Evolutionary conservation across 495 filamentous ascomycete genomes (phyloP), one percentile per base, ranked within the genome.

Genomic region (Aspergillus hancockii): DNA sequence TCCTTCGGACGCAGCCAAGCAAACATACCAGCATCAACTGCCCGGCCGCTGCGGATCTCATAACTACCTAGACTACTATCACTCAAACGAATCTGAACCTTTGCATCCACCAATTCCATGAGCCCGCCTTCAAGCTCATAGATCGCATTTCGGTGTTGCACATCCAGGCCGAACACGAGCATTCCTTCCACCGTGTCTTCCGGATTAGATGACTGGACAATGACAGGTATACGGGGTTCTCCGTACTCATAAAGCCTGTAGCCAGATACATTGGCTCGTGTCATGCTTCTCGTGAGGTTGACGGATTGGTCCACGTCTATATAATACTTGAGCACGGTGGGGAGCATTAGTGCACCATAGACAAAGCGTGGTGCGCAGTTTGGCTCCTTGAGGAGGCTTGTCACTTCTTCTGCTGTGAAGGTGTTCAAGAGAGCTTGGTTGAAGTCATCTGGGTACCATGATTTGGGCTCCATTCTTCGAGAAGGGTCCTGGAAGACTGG

Each of bases 281-380:
- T 67, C 69, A 74, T 74, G 50, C 52, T 49, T 18, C 51, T 28
- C 8, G 57, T 38, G 50, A 74, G 61, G 14, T 54, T 12, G 31
- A 21, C 25, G 22, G 31, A 7, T 52, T 68, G 67, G 16, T 57
- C 57, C 8, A 56, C 21, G 36, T 60, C 59, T 51, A 66, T 54
- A 38, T 59, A 55, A 34, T 68, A 67, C 40, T 69, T 71, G 14
- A 73, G 57, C 9, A 65, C 64, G 8, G 68, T 69, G 4, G 71
- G 71, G 16, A 73, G 65, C 68, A 69, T 71, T 7, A 69, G 46
- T 0, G 52, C 54, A 9, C 65, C 71, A 43, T 68, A 70, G 38
- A 71, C 59, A 58, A 71, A 71, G 18, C 64, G 57, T 13, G 67
- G 64, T 6, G 61, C 50, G 32, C 60, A 59, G 43, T 57, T 57